Evolutionary conservation across 75 land plant genomes (phyloP).

Genomic region (Picea sitchensis): DNA sequence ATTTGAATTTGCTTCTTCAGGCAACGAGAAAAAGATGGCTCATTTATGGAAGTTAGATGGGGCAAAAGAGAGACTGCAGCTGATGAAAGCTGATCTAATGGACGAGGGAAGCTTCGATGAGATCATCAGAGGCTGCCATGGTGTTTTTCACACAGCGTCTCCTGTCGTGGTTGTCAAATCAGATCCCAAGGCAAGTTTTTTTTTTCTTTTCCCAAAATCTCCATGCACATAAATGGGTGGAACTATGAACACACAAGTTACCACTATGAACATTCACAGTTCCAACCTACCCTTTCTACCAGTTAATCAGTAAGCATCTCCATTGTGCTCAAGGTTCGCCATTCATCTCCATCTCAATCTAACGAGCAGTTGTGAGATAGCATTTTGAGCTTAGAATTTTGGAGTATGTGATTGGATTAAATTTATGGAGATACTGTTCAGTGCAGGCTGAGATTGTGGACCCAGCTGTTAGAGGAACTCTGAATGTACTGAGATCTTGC

Average conservation of each 20-base stretch:
- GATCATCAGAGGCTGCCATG: constrained; percentile 65
- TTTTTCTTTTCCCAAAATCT: too few species aligned
- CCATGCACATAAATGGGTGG: too few species aligned
- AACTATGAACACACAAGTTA: too few species aligned
- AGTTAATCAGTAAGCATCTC: too few species aligned
- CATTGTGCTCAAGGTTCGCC: too few species aligned
- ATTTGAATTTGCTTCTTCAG: constrained; percentile 18
- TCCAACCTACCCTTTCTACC: too few species aligned
- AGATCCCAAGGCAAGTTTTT: constrained; percentile 57
- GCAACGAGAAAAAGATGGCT: constrained; percentile 37
- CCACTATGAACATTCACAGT: too few species aligned
- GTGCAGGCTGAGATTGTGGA: constrained; percentile 73
- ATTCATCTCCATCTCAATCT: too few species aligned
- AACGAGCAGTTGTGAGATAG: too few species aligned
- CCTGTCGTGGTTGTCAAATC: constrained; percentile 35
- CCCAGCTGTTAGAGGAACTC: constrained; percentile 81
- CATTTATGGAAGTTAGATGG: constrained; percentile 63
- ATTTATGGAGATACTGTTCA: too few species aligned
- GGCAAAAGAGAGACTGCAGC: constrained; percentile 64
- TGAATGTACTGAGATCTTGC: constrained; percentile 90
- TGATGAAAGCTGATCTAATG: constrained; percentile 63
- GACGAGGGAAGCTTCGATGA: constrained; percentile 80
- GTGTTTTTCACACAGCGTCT: constrained; percentile 91
- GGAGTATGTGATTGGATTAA: too few species aligned
- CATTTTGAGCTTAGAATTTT: too few species aligned